Conservation (phyloP, 257 asterid genomes). For the Fraxinus cuspidata region DNA sequence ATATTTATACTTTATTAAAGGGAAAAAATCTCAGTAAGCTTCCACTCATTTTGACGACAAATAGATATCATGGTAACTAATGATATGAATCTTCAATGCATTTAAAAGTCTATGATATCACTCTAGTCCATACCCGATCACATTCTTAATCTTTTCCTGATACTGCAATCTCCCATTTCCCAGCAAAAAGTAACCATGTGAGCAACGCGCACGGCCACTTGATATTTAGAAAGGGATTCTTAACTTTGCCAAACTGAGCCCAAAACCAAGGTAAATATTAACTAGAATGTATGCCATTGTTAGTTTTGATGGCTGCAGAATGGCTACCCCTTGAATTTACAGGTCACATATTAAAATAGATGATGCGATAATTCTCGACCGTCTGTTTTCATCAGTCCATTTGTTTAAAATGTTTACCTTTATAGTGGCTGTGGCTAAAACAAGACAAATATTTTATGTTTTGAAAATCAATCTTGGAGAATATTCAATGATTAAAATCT, state of each 20-base stretch:
- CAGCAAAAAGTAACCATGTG: neutral
- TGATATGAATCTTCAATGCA: neutral
- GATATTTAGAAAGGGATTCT: neutral
- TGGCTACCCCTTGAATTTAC: neutral
- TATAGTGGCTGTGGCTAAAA: neutral
- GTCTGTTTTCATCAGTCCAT: neutral
- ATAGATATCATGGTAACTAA: slow-evolving; percentile 16
- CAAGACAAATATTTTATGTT: neutral
- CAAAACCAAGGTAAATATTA: neutral
- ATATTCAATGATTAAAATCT: neutral
- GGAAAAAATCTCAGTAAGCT: neutral
- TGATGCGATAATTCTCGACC: neutral
- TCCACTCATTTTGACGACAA: slow-evolving; percentile 1
- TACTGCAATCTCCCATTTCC: neutral
- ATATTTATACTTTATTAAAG: neutral
- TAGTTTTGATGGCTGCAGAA: neutral
- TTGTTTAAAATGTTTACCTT: neutral
- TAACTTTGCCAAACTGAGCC: neutral
- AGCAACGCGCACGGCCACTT: neutral
- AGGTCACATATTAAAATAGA: neutral
- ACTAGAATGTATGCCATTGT: neutral
- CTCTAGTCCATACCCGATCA: neutral
- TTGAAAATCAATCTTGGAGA: neutral
- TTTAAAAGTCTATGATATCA: neutral
- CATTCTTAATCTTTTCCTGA: slow-evolving; percentile 8